Base-by-base conservation (phyloP, 2,329 filamentous ascomycete genomes). In the Botrytis fragariae region DNA sequence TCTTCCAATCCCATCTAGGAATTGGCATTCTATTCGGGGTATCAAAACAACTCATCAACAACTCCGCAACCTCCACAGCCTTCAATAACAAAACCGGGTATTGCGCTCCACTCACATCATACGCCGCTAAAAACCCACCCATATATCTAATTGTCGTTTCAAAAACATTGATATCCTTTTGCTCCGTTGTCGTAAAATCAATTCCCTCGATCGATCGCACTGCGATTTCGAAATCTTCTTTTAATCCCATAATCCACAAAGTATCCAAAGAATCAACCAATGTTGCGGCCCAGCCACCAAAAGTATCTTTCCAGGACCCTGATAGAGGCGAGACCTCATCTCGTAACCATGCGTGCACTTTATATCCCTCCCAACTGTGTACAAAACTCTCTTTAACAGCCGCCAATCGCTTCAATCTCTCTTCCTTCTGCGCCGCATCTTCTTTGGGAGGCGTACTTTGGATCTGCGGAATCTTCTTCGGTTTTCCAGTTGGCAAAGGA, bases 11-110 rank as follows among this genome's bases (percentile, higher is more conserved):
- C 79, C 79, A 81, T 37, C 79, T 77, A 0, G 76, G 73, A 64
- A 94, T 84, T 1, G 95, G 95, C 93, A 98, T 97, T 77, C 94
- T 90, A 82, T 98, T 98, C 0, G 95, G 95, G 0, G 95, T 98
- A 83, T 94, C 92, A 79, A 94, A 94, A 12, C 89, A 88, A 72
- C 88, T 87, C 83, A 92, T 92, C 48, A 94, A 81, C 74, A 94
- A 86, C 75, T 93, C 91, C 22, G 88, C 92, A 35, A 93, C 85
- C 80, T 94, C 90, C 32, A 90, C 84, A 10, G 92, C 91, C 79
- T 94, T 93, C 63, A 88, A 85, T 44, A 93, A 83, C 37, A 94
- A 85, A 16, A 91, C 84, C 16, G 87, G 83, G 78, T 97, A 92
- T 75, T 86, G 84, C 10, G 87, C 90, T 20, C 88, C 92, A 71